Base-by-base conservation (phyloP, 805 yeast genomes). In the Pichia thaimueangensis region DNA sequence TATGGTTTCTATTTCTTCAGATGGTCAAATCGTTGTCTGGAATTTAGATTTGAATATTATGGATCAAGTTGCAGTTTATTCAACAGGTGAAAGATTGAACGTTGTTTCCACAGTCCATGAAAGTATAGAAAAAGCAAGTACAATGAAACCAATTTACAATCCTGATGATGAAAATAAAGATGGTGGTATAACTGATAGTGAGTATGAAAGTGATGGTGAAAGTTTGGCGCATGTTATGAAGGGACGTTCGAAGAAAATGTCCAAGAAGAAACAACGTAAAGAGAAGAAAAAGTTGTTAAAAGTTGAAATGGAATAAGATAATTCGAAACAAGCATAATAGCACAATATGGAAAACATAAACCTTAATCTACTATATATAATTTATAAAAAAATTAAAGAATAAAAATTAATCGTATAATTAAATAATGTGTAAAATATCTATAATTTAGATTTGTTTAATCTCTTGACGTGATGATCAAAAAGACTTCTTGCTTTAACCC, bases 11-110 rank as follows among this genome's bases (percentile, higher is more conserved):
- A 86, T 88, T 11, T 86, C 96, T 0, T 86, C 97, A 0, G 97
- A 91, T 62, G 97, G 97, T 21, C 84, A 77, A 55, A 82, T 91
- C 40, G 95, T 93, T 7, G 84, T 91, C 3, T 91, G 97, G 96
- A 83, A 89, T 58, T 65, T 82, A 57, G 35, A 42, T 13, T 10
- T 12, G 6, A 58, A 64, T 1, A 55, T 67, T 2, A 71, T 73
- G 53, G 94, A 86, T 54, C 95, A 88, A 60, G 74, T 88, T 20
- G 97, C 96, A 0, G 93, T 87, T 3, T 91, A 88, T 59, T 86
- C 82, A 49, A 75, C 91, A 17, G 95, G 94, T 11, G 97, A 93
- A 64, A 73, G 98, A 56, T 72, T 93, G 48, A 91, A 86, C 60
- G 91, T 96, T 65, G 80, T 88, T 19, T 74, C 82, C 12, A 73